A percentile compares a stretch with the other conserved stretches of the same genome.
Evolutionary conservation across 1,284 basidiomycete species (phyloP).

Genomic region (Apiotrichum mycotoxinovorans): DNA sequence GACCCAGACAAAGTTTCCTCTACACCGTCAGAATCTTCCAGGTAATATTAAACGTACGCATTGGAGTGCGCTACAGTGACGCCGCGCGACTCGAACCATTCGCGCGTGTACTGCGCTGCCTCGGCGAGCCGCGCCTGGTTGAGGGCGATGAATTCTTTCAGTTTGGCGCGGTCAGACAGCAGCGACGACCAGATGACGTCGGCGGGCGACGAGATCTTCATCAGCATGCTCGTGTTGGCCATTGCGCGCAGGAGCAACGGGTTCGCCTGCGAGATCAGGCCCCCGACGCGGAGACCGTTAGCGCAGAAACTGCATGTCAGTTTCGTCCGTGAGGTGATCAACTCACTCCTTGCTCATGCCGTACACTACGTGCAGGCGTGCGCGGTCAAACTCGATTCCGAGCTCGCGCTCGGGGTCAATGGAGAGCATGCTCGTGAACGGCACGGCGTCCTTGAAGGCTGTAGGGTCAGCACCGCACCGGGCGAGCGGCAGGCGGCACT

Average conservation of each 20-base stretch:
- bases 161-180: slow-evolving; percentile 26
- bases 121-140: slow-evolving; percentile 39
- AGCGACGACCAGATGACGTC: slow-evolving; percentile 46
- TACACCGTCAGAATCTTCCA: slow-evolving; percentile 1
- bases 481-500: slow-evolving; percentile 1
- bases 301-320: slow-evolving; percentile 46
- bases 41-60: slow-evolving; percentile 26
- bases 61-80: slow-evolving; percentile 42
- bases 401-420: slow-evolving; percentile 50
- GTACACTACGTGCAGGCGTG: slow-evolving; percentile 48
- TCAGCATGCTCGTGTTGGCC: slow-evolving; percentile 45
- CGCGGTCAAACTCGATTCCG: slow-evolving; percentile 42
- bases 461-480: background rate
- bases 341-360: slow-evolving; percentile 51
- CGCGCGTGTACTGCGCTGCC: slow-evolving; percentile 36
- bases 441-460: slow-evolving; percentile 33
- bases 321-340: background rate
- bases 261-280: slow-evolving; percentile 50
- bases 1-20: slow-evolving; percentile 48
- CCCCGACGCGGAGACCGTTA: slow-evolving; percentile 51
- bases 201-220: slow-evolving; percentile 46
- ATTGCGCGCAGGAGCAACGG: slow-evolving; percentile 47
- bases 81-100: slow-evolving; percentile 43
- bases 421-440: slow-evolving; percentile 50
- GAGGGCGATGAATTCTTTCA: slow-evolving; percentile 35